Base-by-base conservation (phyloP, 2,329 filamentous ascomycete genomes). In the Aspergillus alliaceus region DNA sequence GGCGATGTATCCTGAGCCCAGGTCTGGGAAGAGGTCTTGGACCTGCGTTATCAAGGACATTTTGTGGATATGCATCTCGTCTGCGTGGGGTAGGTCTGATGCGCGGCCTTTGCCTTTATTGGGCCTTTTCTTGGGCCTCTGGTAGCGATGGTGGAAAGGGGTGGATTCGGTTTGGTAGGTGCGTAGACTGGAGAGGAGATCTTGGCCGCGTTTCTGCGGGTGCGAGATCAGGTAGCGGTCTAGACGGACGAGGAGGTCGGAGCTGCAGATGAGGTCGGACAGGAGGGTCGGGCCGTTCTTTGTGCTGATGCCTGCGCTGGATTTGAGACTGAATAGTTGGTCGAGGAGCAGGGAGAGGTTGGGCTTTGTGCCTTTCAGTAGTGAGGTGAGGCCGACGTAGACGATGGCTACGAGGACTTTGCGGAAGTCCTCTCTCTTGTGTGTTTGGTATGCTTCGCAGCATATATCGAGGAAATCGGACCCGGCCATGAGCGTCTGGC, bases 21-120 rank as follows among this genome's bases (percentile, higher is more conserved):
- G 79, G 60, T 96, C 86, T 0, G 93, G 91, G 68, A 98, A 97
- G 0, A 98, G 80, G 69, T 99, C 93, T 69, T 96, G 92, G n/a
- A 99, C 83, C 71, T 96, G 91, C 0, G 89, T 89, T 51, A 98
- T 86, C 49, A 93, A 85, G 65, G 89, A 93, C 85, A 96, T 89
- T 40, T 82, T 87, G 73, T 96, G 91, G 22, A 93, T 78, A 67
- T 95, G 90, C 32, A 93, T 78, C 42, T 82, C 79, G 8, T 74
- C 75, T 50, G 76, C 68, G 2, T 68, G 67, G 6, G 65, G 54
- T 18, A 57, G 62, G 12, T 66, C 66, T 24, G 56, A 35, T 11
- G 68, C 75, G 22, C 68, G 72, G 12, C 61, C 67, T 65, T 80
- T 80, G 14, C 77, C 78, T 56, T 80, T 80, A 46, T 71, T 66